Evolutionary conservation across 805 yeast genomes (phyloP).

Genomic region (Kockiozyma suomiensis): DNA sequence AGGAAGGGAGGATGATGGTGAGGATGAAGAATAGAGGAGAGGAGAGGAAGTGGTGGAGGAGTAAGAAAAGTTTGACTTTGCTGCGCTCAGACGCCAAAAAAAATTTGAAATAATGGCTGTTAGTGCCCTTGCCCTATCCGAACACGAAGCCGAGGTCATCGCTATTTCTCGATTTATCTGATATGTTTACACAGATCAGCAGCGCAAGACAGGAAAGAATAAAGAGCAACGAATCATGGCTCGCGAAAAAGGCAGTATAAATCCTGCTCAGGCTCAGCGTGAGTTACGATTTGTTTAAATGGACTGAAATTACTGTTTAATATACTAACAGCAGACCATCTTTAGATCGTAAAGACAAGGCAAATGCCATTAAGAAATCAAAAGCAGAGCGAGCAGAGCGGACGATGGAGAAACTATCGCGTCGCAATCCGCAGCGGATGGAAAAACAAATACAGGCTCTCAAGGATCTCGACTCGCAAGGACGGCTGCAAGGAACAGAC

Average conservation of each 20-base stretch:
- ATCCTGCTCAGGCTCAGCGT: conserved; percentile 36
- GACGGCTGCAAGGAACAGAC: conserved; percentile 28
- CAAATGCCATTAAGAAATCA: conserved; percentile 30
- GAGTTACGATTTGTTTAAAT: too few relatives aligned
- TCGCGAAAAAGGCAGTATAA: conserved; percentile 14
- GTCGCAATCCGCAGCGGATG: conserved; percentile 32
- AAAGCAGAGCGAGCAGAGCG: conserved; percentile 32
- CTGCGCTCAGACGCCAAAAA: not conserved
- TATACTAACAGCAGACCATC: not conserved
- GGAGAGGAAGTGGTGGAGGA: not conserved
- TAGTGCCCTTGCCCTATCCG: conserved; percentile 6
- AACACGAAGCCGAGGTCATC: conserved; percentile 14
- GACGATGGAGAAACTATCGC: conserved; percentile 26
- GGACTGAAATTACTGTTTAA: not conserved
- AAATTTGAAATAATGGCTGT: not conserved
- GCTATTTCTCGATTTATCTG: not conserved
- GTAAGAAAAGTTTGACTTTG: not conserved
- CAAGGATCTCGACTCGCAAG: conserved; percentile 18
- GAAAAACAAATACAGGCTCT: conserved; percentile 25
- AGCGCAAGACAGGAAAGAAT: not conserved
- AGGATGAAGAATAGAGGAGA: not conserved
- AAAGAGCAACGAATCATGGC: conserved; percentile 20
- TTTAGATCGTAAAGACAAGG: conserved; percentile 33
- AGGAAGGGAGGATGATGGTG: not conserved
- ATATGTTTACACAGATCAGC: not conserved